These are phyloP conservation scores for Meyerozyma smithsonii DNA, from an alignment of 1,139 yeast genomes.

Conservation along the genomic window DNA sequence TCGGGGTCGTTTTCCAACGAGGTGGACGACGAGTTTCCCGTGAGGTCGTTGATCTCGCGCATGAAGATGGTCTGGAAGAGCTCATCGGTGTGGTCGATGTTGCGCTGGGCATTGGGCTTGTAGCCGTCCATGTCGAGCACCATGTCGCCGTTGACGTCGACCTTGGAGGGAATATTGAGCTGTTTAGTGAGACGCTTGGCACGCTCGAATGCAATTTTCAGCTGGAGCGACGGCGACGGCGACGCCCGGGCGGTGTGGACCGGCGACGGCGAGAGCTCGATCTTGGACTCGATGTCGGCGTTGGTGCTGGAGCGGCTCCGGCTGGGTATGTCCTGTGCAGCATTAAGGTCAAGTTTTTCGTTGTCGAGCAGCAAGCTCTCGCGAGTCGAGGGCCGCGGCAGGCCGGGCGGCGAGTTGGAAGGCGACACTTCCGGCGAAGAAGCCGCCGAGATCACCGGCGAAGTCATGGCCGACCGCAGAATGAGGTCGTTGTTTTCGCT, in stretches of 20 bases:
- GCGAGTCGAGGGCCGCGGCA: constrained; percentile 4
- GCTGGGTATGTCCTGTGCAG: not conserved
- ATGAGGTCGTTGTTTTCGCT: constrained; percentile 47
- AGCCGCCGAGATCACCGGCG: constrained; percentile 85
- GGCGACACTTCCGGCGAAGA: constrained; percentile 63
- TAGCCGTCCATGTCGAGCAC: constrained; percentile 95
- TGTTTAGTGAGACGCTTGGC: constrained; percentile 66
- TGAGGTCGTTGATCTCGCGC: constrained; percentile 41
- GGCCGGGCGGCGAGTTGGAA: constrained; percentile 21
- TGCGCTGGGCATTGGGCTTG: constrained; percentile 73
- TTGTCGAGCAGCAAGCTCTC: constrained; percentile 1
- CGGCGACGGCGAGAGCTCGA: constrained; percentile 20
- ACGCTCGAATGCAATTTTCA: constrained; percentile 52
- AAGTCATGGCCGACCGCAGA: constrained; percentile 76
- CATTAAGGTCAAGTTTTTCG: constrained; percentile 2
- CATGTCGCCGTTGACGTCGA: constrained; percentile 87
- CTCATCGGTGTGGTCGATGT: constrained; percentile 64
- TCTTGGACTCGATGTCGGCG: constrained; percentile 24
- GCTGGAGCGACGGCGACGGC: constrained; percentile 21
- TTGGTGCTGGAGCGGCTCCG: not conserved
- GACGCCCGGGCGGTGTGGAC: constrained; percentile 15
- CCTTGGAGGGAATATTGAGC: constrained; percentile 82
- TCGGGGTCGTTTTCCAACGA: constrained; percentile 11
- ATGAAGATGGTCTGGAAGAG: constrained; percentile 66
- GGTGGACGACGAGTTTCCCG: constrained; percentile 13